Evolutionary conservation across 139 green algal species (phyloP), one percentile per base, ranked within the genome.

Genomic region (Tetradesmus lagerheimii): DNA sequence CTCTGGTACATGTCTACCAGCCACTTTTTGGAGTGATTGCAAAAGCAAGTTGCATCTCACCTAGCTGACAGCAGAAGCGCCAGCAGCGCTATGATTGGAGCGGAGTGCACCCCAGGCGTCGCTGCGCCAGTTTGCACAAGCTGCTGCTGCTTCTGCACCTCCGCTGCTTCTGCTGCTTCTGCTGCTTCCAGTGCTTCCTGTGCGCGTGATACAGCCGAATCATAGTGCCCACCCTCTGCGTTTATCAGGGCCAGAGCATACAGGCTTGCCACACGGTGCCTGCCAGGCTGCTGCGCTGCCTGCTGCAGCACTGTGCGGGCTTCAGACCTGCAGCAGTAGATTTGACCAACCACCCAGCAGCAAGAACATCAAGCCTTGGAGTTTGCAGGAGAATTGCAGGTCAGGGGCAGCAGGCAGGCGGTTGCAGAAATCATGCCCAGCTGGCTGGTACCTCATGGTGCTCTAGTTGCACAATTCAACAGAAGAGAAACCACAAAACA

Each of bases 281-380:
- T 75, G 31, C 45, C 85, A 43, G 85, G 14, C 34, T 76, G 71
- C 71, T 89, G 11, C 16, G 74, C 71, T 50, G 74, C 66, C 25
- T 41, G 15, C 47, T 89, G 43, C n/a, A 89, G 85, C 14, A 83
- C 74, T 31, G 34, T n/a, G 31, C 85, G 85, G 15, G 85, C 85
- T 35, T 89, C 85, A 76, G 85, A 89, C 85, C 85, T 89, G 85
- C n/a, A 47, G 67, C 67, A 78, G n/a, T n/a, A n/a, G n/a, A n/a
- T n/a, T n/a, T n/a, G n/a, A n/a, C n/a, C n/a, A n/a, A n/a, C n/a
- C n/a, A n/a, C n/a, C n/a, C n/a, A n/a, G n/a, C n/a, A n/a, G n/a
- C n/a, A n/a, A n/a, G n/a, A n/a, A n/a, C n/a, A n/a, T n/a, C n/a
- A n/a, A n/a, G n/a, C n/a, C n/a, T n/a, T n/a, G n/a, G n/a, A n/a